A percentile compares a stretch with the other conserved stretches of the same genome.
These are phyloP conservation scores for Panaeolus papilionaceus DNA, from an alignment of 768 basidiomycete species.

Conservation along the genomic window DNA sequence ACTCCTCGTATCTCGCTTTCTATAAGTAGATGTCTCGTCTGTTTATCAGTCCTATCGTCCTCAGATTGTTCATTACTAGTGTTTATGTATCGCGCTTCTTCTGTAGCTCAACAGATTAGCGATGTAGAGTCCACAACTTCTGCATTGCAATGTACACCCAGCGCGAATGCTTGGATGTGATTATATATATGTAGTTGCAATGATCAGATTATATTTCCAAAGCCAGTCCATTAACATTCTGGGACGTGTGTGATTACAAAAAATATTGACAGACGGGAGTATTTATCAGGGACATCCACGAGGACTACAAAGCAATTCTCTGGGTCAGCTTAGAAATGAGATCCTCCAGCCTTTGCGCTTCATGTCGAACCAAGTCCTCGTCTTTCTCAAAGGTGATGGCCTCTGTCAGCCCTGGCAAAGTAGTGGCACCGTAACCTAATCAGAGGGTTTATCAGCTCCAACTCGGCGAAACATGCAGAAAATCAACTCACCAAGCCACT, in stretches of 20 bases:
- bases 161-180: conserved; percentile 11
- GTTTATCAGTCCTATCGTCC: background rate
- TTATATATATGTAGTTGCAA: conserved; percentile 12
- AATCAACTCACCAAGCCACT: conserved; percentile 46
- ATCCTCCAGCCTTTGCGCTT: conserved; percentile 60
- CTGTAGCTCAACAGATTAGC: conserved; percentile 11
- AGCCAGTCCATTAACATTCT: conserved; percentile 2
- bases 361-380: conserved; percentile 61
- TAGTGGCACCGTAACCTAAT: conserved; percentile 84
- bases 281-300: background rate
- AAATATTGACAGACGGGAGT: conserved; percentile 11
- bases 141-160: conserved; percentile 14
- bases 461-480: background rate
- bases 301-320: conserved; percentile 19
- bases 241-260: conserved; percentile 8
- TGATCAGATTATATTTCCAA: conserved; percentile 8
- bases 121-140: conserved; percentile 11
- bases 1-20: background rate
- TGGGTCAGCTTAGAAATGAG: conserved; percentile 27
- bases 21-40: conserved; percentile 9
- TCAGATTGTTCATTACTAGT: conserved; percentile 11
- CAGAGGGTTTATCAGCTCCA: background rate
- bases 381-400: conserved; percentile 76
- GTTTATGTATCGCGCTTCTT: conserved; percentile 11
- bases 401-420: conserved; percentile 82